Conservation (phyloP, 345 rosid species). For the Physaria fendleri region DNA sequence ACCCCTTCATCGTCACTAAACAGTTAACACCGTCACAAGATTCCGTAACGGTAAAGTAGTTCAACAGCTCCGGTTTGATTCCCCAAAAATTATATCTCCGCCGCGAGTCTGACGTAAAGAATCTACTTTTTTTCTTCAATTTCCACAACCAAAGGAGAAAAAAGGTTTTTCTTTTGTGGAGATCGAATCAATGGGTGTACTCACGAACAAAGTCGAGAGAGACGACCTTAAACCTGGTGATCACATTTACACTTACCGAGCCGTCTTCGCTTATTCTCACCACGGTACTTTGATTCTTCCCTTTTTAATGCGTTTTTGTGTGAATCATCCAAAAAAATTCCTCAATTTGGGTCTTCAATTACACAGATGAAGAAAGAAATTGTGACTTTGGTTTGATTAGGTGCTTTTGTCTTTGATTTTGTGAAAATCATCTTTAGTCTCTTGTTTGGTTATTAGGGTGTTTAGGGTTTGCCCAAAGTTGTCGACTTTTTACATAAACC, state of each 20-base stretch:
- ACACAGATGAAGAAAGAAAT: neutral
- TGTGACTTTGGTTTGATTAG: neutral
- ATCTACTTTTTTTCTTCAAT: neutral
- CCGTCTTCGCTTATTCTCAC: slow-evolving; percentile 89
- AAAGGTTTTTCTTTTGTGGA: neutral
- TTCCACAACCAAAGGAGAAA: neutral
- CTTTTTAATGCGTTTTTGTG: neutral
- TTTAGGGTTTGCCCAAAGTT: too few relatives aligned
- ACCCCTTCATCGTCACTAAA: slow-evolving; percentile 5
- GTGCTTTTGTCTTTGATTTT: neutral
- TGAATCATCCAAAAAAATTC: neutral
- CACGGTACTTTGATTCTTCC: slow-evolving; percentile 46
- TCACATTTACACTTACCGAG: slow-evolving; percentile 93
- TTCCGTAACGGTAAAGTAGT: slow-evolving; percentile 1
- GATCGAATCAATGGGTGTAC: slow-evolving; percentile 59
- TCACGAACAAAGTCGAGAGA: slow-evolving; percentile 70
- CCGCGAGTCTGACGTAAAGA: slow-evolving; percentile 25
- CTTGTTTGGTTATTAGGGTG: neutral
- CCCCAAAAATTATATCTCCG: neutral
- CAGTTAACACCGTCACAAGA: slow-evolving; percentile 22
- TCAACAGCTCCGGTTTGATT: slow-evolving; percentile 9
- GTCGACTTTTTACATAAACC: neutral
- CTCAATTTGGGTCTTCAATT: neutral
- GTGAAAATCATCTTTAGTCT: neutral
- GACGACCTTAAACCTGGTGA: slow-evolving; percentile 78